These are phyloP conservation scores for Gossypium lobatum DNA, from an alignment of 441 rosid species.

Conservation along the genomic window DNA sequence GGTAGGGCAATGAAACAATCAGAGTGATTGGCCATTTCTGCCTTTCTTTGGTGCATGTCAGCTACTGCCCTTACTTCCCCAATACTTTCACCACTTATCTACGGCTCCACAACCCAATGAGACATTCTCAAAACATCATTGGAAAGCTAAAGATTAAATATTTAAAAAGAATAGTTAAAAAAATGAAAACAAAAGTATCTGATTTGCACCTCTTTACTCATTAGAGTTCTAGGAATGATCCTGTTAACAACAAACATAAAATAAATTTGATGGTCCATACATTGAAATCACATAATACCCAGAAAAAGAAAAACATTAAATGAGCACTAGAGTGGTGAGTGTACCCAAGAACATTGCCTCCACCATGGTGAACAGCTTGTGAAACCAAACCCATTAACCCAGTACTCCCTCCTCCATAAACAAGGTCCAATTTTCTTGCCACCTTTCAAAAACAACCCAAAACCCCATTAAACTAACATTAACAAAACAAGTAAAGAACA, in stretches of 20 bases:
- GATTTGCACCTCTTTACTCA: constrained; percentile 67
- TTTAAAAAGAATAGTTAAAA: neutral
- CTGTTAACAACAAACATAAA: constrained; percentile 24
- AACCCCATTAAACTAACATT: too few relatives aligned
- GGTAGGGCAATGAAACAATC: constrained; percentile 97
- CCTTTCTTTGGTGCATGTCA: constrained; percentile 94
- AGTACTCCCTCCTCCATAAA: constrained; percentile 93
- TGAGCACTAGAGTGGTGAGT: neutral
- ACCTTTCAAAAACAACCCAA: constrained; percentile 34
- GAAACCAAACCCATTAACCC: constrained; percentile 95
- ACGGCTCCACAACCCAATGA: constrained; percentile 14
- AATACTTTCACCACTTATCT: constrained; percentile 84
- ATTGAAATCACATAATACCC: neutral
- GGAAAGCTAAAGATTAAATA: neutral
- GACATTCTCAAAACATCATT: constrained; percentile 9
- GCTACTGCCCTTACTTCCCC: constrained; percentile 87
- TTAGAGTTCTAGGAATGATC: constrained; percentile 86
- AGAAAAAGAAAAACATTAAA: neutral
- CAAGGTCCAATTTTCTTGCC: constrained; percentile 63
- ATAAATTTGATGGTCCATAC: neutral
- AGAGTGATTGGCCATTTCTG: constrained; percentile 88
- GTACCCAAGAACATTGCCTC: constrained; percentile 89
- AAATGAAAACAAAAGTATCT: neutral
- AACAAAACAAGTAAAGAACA: neutral
- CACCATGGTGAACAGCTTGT: constrained; percentile 72